A percentile compares a stretch with the other conserved stretches of the same genome.
phyloP scores from a whole-genome alignment of 176 grass and related monocot genomes.

The Cenchrus fungigraminus region DNA sequence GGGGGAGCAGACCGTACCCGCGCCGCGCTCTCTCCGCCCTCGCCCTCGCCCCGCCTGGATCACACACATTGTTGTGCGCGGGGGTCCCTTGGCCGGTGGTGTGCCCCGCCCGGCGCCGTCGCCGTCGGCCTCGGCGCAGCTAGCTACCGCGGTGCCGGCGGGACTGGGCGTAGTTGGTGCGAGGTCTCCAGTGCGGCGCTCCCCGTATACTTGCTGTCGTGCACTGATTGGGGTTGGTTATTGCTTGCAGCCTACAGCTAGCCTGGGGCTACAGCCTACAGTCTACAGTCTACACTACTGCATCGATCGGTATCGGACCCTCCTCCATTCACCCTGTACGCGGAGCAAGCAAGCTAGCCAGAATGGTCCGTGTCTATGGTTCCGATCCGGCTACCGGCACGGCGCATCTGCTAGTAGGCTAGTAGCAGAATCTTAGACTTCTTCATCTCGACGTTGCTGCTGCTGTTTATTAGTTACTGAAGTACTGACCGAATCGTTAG shows the following conservation, averaged over 20 bases:
- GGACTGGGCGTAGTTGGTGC: conserved; percentile 20
- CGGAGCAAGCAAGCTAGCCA: background rate
- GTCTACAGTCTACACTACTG: background rate
- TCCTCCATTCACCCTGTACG: too few relatives aligned
- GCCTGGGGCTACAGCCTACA: background rate
- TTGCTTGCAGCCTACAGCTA: background rate
- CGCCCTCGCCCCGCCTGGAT: background rate
- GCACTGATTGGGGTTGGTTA: background rate
- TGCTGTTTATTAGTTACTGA: background rate
- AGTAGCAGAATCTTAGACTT: background rate
- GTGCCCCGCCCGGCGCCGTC: background rate
- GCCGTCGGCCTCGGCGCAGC: background rate
- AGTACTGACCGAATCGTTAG: background rate
- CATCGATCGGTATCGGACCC: background rate
- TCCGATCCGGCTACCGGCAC: too few relatives aligned
- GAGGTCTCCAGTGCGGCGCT: background rate
- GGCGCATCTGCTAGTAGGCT: too few relatives aligned
- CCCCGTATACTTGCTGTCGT: background rate
- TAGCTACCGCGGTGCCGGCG: background rate
- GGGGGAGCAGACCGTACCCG: background rate
- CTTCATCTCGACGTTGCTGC: background rate
- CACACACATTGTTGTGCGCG: background rate
- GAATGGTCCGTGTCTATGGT: background rate
- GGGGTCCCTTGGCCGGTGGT: background rate
- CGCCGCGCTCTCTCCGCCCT: background rate